A percentile compares a stretch with the other conserved stretches of the same genome.
phyloP scores from a whole-genome alignment of 169 alveolate genomes.

The Plasmodium malariae region DNA sequence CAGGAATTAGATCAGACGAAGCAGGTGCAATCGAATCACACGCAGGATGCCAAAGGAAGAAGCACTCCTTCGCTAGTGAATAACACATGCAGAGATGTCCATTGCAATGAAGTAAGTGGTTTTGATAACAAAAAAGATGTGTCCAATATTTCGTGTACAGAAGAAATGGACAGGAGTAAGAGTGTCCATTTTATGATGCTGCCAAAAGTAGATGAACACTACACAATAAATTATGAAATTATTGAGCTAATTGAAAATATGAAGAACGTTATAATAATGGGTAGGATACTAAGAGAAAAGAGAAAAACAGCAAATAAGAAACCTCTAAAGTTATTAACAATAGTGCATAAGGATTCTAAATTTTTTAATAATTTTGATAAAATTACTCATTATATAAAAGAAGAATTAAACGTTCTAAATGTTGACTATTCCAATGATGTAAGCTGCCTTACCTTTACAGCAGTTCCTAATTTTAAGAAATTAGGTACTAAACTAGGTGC shows the following conservation, averaged over 20 bases:
- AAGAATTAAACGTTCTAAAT: slow-evolving; percentile 90
- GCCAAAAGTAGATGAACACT: slow-evolving; percentile 51
- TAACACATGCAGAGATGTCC: too few relatives aligned
- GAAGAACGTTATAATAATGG: slow-evolving; percentile 86
- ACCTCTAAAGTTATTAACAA: slow-evolving; percentile 89
- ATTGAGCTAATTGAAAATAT: slow-evolving; percentile 69
- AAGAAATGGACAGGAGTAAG: slow-evolving; percentile 76
- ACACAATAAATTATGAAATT: slow-evolving; percentile 40
- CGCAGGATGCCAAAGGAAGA: too few relatives aligned
- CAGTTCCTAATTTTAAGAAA: slow-evolving; percentile 90
- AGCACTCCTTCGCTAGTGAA: too few relatives aligned
- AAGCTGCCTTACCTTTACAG: slow-evolving; percentile 84
- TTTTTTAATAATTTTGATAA: slow-evolving; percentile 80
- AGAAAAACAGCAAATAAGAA: slow-evolving; percentile 92
- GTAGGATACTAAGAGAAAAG: slow-evolving; percentile 94
- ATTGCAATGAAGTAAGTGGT: too few relatives aligned
- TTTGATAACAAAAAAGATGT: too few relatives aligned
- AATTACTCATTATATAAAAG: slow-evolving; percentile 87
- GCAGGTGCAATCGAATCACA: too few relatives aligned
- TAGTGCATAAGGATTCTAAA: slow-evolving; percentile 84
- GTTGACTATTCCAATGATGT: slow-evolving; percentile 84
- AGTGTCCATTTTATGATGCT: slow-evolving; percentile 86
- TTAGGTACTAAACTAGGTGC: slow-evolving; percentile 92
- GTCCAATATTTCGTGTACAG: too few relatives aligned
- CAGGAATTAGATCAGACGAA: too few relatives aligned